Evolutionary conservation across 495 filamentous ascomycete species (phyloP).

Genomic region (Trichoderma erinaceum): DNA sequence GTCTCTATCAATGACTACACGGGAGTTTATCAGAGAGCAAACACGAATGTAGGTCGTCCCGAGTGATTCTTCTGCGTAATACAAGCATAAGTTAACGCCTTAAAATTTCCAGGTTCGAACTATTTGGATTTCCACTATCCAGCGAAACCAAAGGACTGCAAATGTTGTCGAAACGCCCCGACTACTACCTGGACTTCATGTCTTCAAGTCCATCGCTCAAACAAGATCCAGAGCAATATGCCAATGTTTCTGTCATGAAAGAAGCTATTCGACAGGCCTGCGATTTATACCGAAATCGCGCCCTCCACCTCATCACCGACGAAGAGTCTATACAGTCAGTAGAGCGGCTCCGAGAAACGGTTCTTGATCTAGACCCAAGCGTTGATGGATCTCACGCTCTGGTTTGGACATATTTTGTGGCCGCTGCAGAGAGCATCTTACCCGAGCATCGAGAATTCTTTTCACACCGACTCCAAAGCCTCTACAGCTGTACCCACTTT

Average conservation of each 20-base stretch:
- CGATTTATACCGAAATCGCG: slow-evolving; percentile 6
- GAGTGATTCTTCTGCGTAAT: background rate
- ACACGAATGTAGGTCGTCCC: background rate
- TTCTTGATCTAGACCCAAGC: background rate
- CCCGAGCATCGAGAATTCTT: slow-evolving; percentile 1
- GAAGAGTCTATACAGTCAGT: slow-evolving; percentile 5
- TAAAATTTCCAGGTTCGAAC: background rate
- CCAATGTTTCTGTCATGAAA: background rate
- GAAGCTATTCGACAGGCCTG: slow-evolving; percentile 1
- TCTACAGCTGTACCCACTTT: slow-evolving; percentile 7
- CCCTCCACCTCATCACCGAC: background rate
- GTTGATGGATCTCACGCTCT: slow-evolving; percentile 1
- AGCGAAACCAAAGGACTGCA: background rate
- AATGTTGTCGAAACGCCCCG: background rate
- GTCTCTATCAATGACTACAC: background rate
- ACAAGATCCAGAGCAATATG: background rate
- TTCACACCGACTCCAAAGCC: background rate
- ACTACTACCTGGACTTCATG: slow-evolving; percentile 8
- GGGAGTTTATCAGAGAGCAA: background rate
- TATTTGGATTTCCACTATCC: background rate
- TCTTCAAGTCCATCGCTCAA: background rate
- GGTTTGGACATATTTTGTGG: slow-evolving; percentile 5
- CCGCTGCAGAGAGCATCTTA: background rate
- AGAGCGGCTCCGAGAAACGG: background rate
- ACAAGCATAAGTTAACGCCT: background rate